A percentile compares a stretch with the other conserved stretches of the same genome.
These are phyloP conservation scores for Hapsidospora chrysogenum DNA, from an alignment of 495 filamentous ascomycete species.

Conservation along the genomic window DNA sequence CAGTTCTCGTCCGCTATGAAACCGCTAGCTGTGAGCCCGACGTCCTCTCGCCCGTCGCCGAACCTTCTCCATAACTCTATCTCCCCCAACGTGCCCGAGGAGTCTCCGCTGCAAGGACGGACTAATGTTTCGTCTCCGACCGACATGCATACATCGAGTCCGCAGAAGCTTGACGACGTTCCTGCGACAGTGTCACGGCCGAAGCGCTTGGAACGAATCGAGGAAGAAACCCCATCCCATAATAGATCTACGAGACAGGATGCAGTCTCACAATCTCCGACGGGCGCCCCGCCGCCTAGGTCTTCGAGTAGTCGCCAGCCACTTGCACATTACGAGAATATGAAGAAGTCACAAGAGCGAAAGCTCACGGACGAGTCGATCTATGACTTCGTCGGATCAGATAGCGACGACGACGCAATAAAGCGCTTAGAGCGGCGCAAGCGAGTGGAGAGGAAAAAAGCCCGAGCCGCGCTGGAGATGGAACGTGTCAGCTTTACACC, in stretches of 20 bases:
- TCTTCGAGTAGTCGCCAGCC: slow-evolving; percentile 8
- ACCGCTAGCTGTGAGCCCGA: slow-evolving; percentile 18
- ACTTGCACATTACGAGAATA: slow-evolving; percentile 14
- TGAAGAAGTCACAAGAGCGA: slow-evolving; percentile 17
- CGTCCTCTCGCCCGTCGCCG: slow-evolving; percentile 31
- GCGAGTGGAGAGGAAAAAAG: neutral
- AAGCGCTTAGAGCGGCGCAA: neutral
- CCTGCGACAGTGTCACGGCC: neutral
- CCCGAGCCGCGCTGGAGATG: neutral
- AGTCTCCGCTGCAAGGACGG: slow-evolving; percentile 26
- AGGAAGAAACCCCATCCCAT: neutral
- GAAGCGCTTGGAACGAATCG: neutral
- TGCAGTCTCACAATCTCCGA: slow-evolving; percentile 11
- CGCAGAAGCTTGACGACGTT: slow-evolving; percentile 1
- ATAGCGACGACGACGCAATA: slow-evolving; percentile 10
- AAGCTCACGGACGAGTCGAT: slow-evolving; percentile 6
- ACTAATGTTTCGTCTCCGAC: slow-evolving; percentile 20
- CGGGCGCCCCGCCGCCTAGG: neutral
- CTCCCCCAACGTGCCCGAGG: slow-evolving; percentile 18
- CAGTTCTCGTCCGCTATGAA: slow-evolving; percentile 26
- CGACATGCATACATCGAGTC: slow-evolving; percentile 15
- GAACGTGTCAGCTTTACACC: neutral
- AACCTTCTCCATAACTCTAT: slow-evolving; percentile 18
- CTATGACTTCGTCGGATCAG: slow-evolving; percentile 1
- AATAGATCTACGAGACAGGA: neutral